These are phyloP conservation scores for Talaromyces sp. DNA, from an alignment of 2,329 filamentous ascomycete species.

Conservation along the genomic window DNA sequence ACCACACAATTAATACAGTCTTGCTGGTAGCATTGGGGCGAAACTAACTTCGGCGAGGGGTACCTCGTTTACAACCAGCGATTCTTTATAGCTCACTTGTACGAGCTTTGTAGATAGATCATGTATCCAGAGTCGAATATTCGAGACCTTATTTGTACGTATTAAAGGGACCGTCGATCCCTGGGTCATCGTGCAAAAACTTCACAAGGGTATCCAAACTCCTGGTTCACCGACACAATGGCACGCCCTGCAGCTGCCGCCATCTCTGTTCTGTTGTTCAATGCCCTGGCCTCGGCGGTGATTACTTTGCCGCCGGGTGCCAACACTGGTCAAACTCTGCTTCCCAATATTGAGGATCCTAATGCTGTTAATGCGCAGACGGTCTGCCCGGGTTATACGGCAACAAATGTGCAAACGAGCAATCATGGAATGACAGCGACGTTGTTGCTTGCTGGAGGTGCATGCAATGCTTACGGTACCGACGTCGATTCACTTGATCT, in stretches of 20 bases:
- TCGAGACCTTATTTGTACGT: background rate
- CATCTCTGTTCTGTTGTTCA: background rate
- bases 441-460: constrained; percentile 46
- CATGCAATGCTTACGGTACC: constrained; percentile 71
- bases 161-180: background rate
- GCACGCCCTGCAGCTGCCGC: background rate
- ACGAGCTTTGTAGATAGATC: background rate
- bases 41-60: background rate
- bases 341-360: constrained; percentile 62
- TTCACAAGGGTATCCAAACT: background rate
- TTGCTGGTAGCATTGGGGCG: background rate
- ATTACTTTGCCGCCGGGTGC: background rate
- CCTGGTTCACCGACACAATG: background rate
- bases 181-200: background rate
- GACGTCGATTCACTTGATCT: constrained; percentile 65
- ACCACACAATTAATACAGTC: background rate
- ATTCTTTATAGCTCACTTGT: background rate
- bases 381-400: constrained; percentile 58
- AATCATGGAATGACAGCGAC: constrained; percentile 32
- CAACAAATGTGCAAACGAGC: constrained; percentile 40
- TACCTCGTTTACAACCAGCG: background rate
- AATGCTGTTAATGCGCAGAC: constrained; percentile 58
- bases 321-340: background rate
- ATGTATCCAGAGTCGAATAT: background rate
- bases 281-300: background rate